Percentiles rank a stretch among this genome's conserved stretches.
These are phyloP conservation scores for Puccinia triticina DNA, from an alignment of 1,284 basidiomycete species.

Conservation along the genomic window DNA sequence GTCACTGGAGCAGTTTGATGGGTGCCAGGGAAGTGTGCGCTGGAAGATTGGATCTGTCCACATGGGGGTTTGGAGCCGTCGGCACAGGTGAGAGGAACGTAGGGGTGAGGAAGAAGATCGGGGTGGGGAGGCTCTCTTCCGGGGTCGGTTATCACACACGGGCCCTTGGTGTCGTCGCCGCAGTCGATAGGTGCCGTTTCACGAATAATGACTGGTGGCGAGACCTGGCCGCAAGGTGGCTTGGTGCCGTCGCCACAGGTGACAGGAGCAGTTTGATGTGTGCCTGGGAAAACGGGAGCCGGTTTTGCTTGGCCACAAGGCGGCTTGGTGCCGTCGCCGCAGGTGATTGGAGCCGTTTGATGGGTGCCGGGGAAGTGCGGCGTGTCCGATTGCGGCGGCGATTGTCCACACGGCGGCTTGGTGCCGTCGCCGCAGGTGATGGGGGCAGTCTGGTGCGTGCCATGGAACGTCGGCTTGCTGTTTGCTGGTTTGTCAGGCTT, in stretches of 20 bases:
- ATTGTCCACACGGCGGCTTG: slow-evolving; percentile 29
- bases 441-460: slow-evolving; percentile 22
- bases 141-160: background rate
- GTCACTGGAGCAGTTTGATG: slow-evolving; percentile 28
- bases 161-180: background rate
- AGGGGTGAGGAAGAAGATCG: background rate
- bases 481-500: background rate
- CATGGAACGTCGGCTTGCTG: background rate
- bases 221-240: background rate
- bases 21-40: background rate
- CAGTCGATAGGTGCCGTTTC: background rate
- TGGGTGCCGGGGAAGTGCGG: slow-evolving; percentile 19
- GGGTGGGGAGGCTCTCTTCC: background rate
- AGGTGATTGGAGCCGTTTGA: slow-evolving; percentile 25
- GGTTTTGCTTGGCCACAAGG: background rate
- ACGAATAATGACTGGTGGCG: background rate
- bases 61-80: slow-evolving; percentile 2
- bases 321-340: slow-evolving; percentile 28
- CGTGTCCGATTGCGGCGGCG: background rate
- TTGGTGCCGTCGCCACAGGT: background rate
- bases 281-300: background rate
- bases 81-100: background rate
- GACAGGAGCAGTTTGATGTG: background rate
- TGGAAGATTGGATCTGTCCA: background rate
- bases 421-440: slow-evolving; percentile 16